Evolutionary conservation across 148 eudicot genomes (phyloP), one percentile per base, ranked within the genome.

Genomic region (Rhododendron vialii): DNA sequence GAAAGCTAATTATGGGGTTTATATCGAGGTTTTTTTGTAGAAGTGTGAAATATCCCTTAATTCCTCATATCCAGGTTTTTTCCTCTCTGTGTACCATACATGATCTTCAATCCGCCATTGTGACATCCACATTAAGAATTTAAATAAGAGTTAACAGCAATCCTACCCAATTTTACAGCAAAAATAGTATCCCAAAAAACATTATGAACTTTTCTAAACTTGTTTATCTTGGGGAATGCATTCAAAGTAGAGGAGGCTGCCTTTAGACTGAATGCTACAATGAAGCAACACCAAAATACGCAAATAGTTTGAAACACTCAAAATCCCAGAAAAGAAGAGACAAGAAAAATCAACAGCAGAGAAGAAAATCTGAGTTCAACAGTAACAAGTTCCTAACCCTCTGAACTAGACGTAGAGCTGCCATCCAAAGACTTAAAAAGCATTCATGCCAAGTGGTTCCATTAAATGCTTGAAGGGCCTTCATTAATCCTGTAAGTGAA

Each of bases 381-480:
- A 63, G 71, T 36, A 74, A 35, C 22, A 55, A 74, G 33, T 33
- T 55, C 82, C 94, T 84, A 86, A 96, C 99, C 94, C 99, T 91
- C 90, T 95, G 98, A 88, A 96, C 98, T 76, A 95, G 94, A 78
- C 98, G 95, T 51, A 96, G 93, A 89, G 98, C 95, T 83, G 98
- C 94, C 90, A 94, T 92, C 99, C 98, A 96, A 86, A 96, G 93
- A 80, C 95, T 95, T 80, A 96, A 88, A 88, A 96, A 96, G 57
- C 93, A 90, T 83, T 95, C 95, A 89, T 94, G 93, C 99, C 99
- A 96, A 84, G 91, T 88, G 69, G 93, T 89, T 35, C 92, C 87
- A 88, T 95, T 95, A 75, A 93, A 88, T 86, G 98, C 98, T 90
- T 92, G 93, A 80, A 96, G 96, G 79, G 94, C 88, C 88, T 91